Base-by-base conservation (phyloP, 768 basidiomycete genomes). In the Dioszegia crocea region DNA sequence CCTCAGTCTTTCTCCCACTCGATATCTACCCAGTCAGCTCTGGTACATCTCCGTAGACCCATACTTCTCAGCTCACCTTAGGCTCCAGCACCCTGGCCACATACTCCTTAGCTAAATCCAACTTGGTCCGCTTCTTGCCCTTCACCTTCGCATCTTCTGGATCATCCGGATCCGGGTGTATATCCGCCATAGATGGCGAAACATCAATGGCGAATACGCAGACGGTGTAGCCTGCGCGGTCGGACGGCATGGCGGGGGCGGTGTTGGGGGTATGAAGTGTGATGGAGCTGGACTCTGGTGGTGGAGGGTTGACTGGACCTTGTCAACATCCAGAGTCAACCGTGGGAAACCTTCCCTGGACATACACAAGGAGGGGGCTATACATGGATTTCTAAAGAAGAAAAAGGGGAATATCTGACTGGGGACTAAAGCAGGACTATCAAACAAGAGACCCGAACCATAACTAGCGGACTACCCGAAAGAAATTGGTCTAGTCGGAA, bases 61-160 rank as follows among this genome's bases (percentile, higher is more conserved):
- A 4, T 17, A 39, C 10, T 11, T 16, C 70, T 24, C 8, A 56
- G 41, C 75, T 10, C 54, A 89, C 89, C 87, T 94, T 91, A 61
- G 93, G 88, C 72, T 94, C 90, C 31, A 93, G 83, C 76, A 91
- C 91, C 64, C 91, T 82, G 74, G 89, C 90, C 16, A 89, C 88
- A 70, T 86, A 96, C 70, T 91, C 88, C 44, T 94, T 81, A 0
- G 83, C 82, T 83, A 88, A 87, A 67, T 89, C 84, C 27, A 98
- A 81, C 73, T 89, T 87, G 6, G 88, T 84, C 77, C 86, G 84
- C 38, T 38, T 23, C 17, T 40, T 51, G n/a, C 38, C 36, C 81
- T 77, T 14, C 80, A 79, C 33, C n/a, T n/a, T 77, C 67, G 62
- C 85, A 82, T 46, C 83, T 23, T 26, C 39, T 21, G 9, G 9